Conservation (phyloP, 805 yeast genomes). For the Metschnikowia hibisci region DNA sequence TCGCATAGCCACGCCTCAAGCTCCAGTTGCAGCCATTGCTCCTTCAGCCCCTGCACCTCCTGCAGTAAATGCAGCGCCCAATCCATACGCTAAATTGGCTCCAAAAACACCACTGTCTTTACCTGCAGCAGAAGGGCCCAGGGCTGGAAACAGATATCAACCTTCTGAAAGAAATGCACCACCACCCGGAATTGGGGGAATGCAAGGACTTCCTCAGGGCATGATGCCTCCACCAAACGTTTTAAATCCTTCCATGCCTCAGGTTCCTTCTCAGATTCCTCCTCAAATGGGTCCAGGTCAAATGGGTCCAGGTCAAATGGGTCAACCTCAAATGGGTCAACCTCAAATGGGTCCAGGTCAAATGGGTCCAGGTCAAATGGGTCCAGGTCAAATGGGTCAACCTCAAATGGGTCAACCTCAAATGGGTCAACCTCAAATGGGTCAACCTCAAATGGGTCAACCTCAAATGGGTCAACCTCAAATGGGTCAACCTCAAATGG, state of each 20-base stretch:
- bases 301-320: too few species aligned
- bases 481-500: too few species aligned
- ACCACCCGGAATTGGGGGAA: conserved; percentile 1
- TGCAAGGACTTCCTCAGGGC: conserved; percentile 1
- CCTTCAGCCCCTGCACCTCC: conserved; percentile 18
- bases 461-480: too few species aligned
- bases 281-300: not conserved
- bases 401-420: too few species aligned
- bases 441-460: too few species aligned
- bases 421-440: too few species aligned
- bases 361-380: too few species aligned
- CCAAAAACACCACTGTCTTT: conserved; percentile 9
- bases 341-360: too few species aligned
- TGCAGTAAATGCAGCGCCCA: conserved; percentile 21
- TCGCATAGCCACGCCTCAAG: conserved; percentile 3
- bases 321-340: too few species aligned
- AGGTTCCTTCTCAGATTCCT: not conserved
- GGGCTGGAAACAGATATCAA: conserved; percentile 9
- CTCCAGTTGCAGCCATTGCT: conserved; percentile 9
- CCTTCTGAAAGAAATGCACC: conserved; percentile 6
- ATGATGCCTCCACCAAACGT: conserved; percentile 1
- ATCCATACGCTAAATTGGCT: conserved; percentile 28
- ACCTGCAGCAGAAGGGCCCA: conserved; percentile 2
- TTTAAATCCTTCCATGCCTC: not conserved
- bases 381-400: too few species aligned